A percentile compares a stretch with the other conserved stretches of the same genome.
phyloP scores from a whole-genome alignment of 306 rosid species.

The Quercus variabilis region DNA sequence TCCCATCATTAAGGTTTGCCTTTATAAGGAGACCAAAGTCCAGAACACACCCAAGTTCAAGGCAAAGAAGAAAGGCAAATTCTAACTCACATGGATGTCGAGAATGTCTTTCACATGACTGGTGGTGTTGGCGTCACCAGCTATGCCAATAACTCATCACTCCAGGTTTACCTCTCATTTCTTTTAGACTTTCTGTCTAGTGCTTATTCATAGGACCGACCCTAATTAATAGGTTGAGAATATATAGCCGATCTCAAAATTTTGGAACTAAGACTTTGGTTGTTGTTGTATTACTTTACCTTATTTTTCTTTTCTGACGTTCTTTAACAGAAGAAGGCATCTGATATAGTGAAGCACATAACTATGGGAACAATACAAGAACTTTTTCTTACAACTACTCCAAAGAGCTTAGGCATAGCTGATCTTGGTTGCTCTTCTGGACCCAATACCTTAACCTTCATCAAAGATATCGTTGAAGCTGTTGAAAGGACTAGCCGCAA shows the following conservation, averaged over 20 bases:
- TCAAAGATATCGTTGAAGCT: conserved; percentile 72
- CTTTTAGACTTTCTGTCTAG: neutral
- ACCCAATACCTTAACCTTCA: conserved; percentile 63
- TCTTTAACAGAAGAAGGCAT: conserved; percentile 59
- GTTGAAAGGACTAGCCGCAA: conserved; percentile 44
- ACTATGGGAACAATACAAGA: conserved; percentile 60
- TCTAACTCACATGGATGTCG: conserved; percentile 57
- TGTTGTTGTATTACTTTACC: neutral
- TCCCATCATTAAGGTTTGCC: conserved; percentile 29
- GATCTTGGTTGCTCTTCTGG: conserved; percentile 97
- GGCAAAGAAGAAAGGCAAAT: conserved; percentile 18
- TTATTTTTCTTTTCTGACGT: neutral
- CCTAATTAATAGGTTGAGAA: neutral
- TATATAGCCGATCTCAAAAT: no score
- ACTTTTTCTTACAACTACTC: conserved; percentile 50
- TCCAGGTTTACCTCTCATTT: conserved; percentile 51
- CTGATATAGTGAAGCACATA: conserved; percentile 79
- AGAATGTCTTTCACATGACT: conserved; percentile 78
- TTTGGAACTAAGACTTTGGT: no score
- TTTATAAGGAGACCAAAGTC: conserved; percentile 32
- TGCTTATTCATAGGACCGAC: neutral
- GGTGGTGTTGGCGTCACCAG: conserved; percentile 89
- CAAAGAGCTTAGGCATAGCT: conserved; percentile 77
- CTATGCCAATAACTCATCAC: conserved; percentile 82
- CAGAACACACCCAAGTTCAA: conserved; percentile 13